These are phyloP conservation scores for Xylaria longipes DNA, from an alignment of 495 filamentous ascomycete species.

Conservation along the genomic window DNA sequence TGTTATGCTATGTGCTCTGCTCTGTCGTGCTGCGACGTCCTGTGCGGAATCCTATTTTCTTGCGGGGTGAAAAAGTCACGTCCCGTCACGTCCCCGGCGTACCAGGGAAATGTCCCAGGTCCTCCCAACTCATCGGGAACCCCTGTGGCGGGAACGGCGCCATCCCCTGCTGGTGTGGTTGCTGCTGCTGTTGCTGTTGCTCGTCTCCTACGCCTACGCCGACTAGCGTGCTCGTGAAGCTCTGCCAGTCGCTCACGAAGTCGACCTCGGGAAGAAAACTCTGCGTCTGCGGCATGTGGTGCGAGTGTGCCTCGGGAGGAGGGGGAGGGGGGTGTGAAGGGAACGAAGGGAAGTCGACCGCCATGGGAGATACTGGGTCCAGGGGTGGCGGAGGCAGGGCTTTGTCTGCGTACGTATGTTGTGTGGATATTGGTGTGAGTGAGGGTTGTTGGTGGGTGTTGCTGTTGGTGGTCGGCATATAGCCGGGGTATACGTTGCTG, in stretches of 20 bases:
- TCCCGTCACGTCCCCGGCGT: slow-evolving; percentile 4
- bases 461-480: slow-evolving; percentile 22
- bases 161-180: slow-evolving; percentile 27
- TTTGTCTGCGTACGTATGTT: slow-evolving; percentile 32
- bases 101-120: slow-evolving; percentile 32
- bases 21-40: neutral
- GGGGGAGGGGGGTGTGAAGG: neutral
- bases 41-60: neutral
- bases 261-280: slow-evolving; percentile 26
- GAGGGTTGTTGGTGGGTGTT: slow-evolving; percentile 1
- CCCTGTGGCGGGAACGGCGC: slow-evolving; percentile 24
- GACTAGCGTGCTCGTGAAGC: slow-evolving; percentile 41
- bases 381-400: slow-evolving; percentile 39
- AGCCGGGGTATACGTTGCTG: slow-evolving; percentile 30
- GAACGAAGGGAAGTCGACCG: slow-evolving; percentile 37
- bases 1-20: neutral
- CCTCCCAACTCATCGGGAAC: slow-evolving; percentile 41
- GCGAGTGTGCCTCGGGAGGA: neutral
- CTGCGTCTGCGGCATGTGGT: slow-evolving; percentile 20
- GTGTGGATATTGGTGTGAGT: slow-evolving; percentile 23
- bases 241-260: slow-evolving; percentile 37
- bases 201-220: slow-evolving; percentile 26
- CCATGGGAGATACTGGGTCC: slow-evolving; percentile 40
- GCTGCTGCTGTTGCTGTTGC: slow-evolving; percentile 22
- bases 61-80: neutral